A percentile compares a stretch with the other conserved stretches of the same genome.
phyloP scores from a whole-genome alignment of 139 green algal species.

The Monoraphidium neglectum region DNA sequence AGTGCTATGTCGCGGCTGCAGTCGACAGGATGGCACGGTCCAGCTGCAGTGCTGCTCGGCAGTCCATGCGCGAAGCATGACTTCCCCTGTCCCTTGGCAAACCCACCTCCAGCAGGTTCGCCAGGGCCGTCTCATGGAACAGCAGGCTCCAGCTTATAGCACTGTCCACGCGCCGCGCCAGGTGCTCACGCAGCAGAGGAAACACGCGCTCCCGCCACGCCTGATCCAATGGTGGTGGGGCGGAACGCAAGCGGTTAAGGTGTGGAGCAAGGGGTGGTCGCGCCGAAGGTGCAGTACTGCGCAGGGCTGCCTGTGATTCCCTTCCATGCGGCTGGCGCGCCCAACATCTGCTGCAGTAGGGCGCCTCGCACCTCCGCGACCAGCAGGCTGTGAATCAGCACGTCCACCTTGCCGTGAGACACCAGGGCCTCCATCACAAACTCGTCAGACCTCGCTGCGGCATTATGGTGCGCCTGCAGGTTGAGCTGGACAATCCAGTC shows the following conservation, averaged over 20 bases:
- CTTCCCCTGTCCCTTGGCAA: no score
- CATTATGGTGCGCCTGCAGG: conserved; percentile 84
- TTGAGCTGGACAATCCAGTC: conserved; percentile 23
- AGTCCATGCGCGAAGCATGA: no score
- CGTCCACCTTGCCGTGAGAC: conserved; percentile 68
- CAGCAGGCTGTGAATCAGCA: conserved; percentile 28
- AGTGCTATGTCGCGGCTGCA: no score
- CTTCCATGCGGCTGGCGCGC: neutral
- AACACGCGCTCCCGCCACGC: conserved; percentile 78
- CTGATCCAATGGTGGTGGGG: conserved; percentile 53
- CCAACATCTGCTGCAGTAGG: neutral
- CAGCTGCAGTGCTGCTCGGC: no score
- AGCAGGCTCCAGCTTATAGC: conserved; percentile 68
- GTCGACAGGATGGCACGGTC: no score
- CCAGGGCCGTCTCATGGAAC: conserved; percentile 73
- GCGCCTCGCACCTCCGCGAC: conserved; percentile 22
- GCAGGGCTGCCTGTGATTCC: no score
- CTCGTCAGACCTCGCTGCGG: conserved; percentile 75
- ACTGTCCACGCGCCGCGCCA: conserved; percentile 58
- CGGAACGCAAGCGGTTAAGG: no score
- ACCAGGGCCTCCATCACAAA: conserved; percentile 85
- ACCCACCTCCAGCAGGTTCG: conserved; percentile 78
- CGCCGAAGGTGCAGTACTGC: no score
- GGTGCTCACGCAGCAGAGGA: conserved; percentile 63
- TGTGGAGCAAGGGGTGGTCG: no score